Percentiles rank a stretch among this genome's conserved stretches.
These are phyloP conservation scores for Neurospora sp. DNA, from an alignment of 495 filamentous ascomycete genomes.

Conservation along the genomic window DNA sequence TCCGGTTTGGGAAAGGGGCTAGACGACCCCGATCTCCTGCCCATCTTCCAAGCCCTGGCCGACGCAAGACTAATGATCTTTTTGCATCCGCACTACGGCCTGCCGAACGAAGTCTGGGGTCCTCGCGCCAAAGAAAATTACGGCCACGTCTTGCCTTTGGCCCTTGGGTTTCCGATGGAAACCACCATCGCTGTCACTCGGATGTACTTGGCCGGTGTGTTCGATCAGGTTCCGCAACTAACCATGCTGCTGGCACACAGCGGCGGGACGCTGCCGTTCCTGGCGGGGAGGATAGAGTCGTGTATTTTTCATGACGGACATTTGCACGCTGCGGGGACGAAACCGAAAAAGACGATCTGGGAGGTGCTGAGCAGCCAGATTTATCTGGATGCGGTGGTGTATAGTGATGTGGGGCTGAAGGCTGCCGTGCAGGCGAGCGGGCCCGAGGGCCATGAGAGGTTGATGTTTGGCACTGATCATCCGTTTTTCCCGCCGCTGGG, in stretches of 20 bases:
- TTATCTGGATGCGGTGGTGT: slow-evolving; percentile 83
- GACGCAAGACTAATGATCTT: slow-evolving; percentile 58
- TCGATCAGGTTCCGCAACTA: slow-evolving; percentile 64
- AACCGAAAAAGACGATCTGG: slow-evolving; percentile 50
- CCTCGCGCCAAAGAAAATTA: slow-evolving; percentile 47
- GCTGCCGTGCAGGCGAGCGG: slow-evolving; percentile 59
- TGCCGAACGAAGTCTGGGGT: slow-evolving; percentile 72
- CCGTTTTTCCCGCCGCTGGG: slow-evolving; percentile 86
- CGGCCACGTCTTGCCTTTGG: slow-evolving; percentile 80
- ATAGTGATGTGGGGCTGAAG: slow-evolving; percentile 61
- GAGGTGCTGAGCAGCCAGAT: slow-evolving; percentile 79
- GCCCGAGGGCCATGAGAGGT: slow-evolving; percentile 51
- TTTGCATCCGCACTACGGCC: slow-evolving; percentile 88
- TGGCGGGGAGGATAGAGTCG: slow-evolving; percentile 81
- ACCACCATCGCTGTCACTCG: slow-evolving; percentile 85
- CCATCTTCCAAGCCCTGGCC: slow-evolving; percentile 60
- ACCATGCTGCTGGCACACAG: slow-evolving; percentile 76
- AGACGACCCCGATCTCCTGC: slow-evolving; percentile 64
- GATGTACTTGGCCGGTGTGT: slow-evolving; percentile 78
- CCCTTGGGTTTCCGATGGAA: slow-evolving; percentile 84
- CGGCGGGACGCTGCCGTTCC: slow-evolving; percentile 80
- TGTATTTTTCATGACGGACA: slow-evolving; percentile 77
- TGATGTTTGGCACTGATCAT: slow-evolving; percentile 87
- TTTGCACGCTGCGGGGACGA: slow-evolving; percentile 36
- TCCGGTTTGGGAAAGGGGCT: slow-evolving; percentile 71